These are phyloP conservation scores for Trichosphaerium sp. DNA, from an alignment of 78 protist species.

Conservation along the genomic window DNA sequence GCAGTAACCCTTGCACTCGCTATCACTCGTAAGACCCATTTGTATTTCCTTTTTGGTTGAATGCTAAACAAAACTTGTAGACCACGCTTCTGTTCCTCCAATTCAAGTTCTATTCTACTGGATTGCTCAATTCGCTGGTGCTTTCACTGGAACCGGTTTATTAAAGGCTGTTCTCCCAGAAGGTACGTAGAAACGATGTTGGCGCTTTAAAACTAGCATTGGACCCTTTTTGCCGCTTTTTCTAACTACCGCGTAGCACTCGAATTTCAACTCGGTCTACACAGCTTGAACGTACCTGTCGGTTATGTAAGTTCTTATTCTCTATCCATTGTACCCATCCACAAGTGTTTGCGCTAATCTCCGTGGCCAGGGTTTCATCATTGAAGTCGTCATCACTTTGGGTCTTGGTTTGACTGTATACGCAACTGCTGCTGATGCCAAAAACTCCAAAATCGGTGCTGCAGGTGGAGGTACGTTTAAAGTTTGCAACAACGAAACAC, in stretches of 20 bases:
- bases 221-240: conserved; percentile 28
- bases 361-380: not conserved
- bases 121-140: conserved; percentile 40
- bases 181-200: conserved; percentile 8
- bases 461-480: conserved; percentile 2
- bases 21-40: not conserved
- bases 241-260: conserved; percentile 16
- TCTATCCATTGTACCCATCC: not conserved
- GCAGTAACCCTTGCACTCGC: not conserved
- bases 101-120: not conserved
- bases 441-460: not conserved
- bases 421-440: not conserved
- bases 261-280: too few relatives aligned
- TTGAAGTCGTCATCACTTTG: not conserved
- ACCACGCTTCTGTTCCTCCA: too few relatives aligned
- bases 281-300: conserved; percentile 24
- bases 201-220: conserved; percentile 7
- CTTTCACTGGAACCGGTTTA: conserved; percentile 37
- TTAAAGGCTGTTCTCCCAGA: conserved; percentile 21
- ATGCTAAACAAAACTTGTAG: too few relatives aligned
- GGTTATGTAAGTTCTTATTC: conserved; percentile 10
- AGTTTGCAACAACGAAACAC: too few relatives aligned
- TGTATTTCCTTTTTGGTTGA: too few relatives aligned
- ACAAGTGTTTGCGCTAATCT: not conserved
- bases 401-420: not conserved